These are phyloP conservation scores for Pleoardoris graminearum DNA, from an alignment of 2,329 filamentous ascomycete genomes.

Conservation along the genomic window DNA sequence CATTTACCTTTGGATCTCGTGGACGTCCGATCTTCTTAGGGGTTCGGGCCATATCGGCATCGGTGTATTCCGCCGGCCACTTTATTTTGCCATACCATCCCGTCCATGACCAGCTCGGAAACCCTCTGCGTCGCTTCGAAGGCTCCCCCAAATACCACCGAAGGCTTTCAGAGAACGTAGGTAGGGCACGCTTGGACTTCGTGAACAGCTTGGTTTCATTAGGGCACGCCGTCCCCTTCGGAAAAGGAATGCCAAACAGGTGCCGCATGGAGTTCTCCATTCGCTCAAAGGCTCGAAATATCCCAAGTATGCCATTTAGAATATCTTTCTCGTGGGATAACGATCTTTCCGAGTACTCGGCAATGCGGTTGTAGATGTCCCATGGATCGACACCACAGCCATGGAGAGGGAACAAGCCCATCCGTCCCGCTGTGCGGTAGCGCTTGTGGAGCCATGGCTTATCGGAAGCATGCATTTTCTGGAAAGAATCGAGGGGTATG, in stretches of 20 bases:
- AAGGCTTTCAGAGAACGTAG: constrained; percentile 11
- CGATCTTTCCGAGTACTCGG: constrained; percentile 9
- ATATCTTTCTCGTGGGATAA: constrained; percentile 8
- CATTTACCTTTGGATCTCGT: constrained; percentile 9
- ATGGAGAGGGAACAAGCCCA: constrained; percentile 14
- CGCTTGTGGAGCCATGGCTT: constrained; percentile 4
- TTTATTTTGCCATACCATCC: constrained; percentile 11
- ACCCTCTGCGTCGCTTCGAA: constrained; percentile 5
- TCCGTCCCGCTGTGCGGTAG: constrained; percentile 5
- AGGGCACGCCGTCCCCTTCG: not conserved
- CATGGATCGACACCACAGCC: constrained; percentile 13
- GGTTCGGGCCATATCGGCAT: not conserved
- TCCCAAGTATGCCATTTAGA: constrained; percentile 7
- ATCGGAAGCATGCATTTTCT: constrained; percentile 9
- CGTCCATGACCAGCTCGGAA: constrained; percentile 16
- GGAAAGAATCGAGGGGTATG: constrained; percentile 4
- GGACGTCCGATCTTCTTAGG: constrained; percentile 4
- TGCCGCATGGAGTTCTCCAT: constrained; percentile 12
- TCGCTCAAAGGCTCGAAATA: constrained; percentile 10
- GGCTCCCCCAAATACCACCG: constrained; percentile 3
- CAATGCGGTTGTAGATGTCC: constrained; percentile 13
- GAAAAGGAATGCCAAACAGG: constrained; percentile 13
- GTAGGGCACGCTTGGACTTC: constrained; percentile 3
- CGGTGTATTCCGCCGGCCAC: constrained; percentile 9
- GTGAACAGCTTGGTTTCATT: constrained; percentile 1